Conservation (phyloP, 768 basidiomycete genomes). For the Podaxis mareebaensis region DNA sequence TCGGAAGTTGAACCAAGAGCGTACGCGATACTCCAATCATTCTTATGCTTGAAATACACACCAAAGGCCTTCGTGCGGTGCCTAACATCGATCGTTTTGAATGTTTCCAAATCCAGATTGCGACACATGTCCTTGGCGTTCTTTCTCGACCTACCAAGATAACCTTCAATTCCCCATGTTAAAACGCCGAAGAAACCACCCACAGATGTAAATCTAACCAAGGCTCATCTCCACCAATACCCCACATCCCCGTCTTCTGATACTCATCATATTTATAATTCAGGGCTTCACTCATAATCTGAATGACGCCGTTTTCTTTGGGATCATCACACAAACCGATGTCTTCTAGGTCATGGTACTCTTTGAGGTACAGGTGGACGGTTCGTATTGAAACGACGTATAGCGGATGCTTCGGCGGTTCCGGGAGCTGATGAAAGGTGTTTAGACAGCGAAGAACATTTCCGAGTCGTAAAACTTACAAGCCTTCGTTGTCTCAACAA, state of each 20-base stretch:
- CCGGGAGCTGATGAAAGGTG: constrained; percentile 53
- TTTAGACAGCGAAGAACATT: background rate
- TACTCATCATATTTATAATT: constrained; percentile 46
- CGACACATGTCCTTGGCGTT: constrained; percentile 47
- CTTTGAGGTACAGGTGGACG: constrained; percentile 68
- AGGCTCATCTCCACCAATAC: constrained; percentile 42
- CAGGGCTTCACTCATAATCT: constrained; percentile 55
- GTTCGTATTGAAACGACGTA: constrained; percentile 65
- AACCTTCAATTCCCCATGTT: background rate
- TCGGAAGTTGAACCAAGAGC: constrained; percentile 44
- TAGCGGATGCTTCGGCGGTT: constrained; percentile 60
- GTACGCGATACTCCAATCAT: constrained; percentile 80
- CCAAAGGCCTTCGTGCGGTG: constrained; percentile 80
- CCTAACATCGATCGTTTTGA: constrained; percentile 69
- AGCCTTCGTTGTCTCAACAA: constrained; percentile 69
- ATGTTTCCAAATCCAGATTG: constrained; percentile 55
- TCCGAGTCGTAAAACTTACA: constrained; percentile 37
- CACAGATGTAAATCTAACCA: constrained; percentile 46
- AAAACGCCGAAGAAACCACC: constrained; percentile 11
- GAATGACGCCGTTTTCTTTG: constrained; percentile 46
- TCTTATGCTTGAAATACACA: constrained; percentile 59
- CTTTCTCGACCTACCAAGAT: constrained; percentile 39
- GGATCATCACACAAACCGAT: constrained; percentile 53
- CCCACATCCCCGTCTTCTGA: constrained; percentile 40
- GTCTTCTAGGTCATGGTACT: constrained; percentile 70